Evolutionary conservation across 768 basidiomycete species (phyloP).

Genomic region (Asterophora lycoperdoides): DNA sequence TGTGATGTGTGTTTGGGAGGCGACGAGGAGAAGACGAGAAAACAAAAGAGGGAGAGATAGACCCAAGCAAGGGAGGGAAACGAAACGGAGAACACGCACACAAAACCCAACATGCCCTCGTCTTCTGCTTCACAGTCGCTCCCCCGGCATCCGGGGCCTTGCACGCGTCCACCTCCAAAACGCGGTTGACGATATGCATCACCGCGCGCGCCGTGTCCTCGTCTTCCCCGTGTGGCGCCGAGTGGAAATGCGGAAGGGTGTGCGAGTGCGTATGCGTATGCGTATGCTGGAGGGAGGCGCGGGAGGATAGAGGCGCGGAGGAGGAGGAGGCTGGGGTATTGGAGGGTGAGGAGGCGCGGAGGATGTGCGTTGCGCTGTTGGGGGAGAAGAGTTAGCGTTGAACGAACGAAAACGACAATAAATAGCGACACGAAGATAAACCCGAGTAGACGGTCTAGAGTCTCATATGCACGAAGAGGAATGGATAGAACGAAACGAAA

Average conservation of each 20-base stretch:
- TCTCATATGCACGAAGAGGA: too few relatives aligned
- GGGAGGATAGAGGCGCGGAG: too few relatives aligned
- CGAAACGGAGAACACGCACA: too few relatives aligned
- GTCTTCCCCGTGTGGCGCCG: constrained; percentile 26
- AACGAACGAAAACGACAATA: too few relatives aligned
- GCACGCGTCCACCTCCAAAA: constrained; percentile 26
- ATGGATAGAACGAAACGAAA: too few relatives aligned
- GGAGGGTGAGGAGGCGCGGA: constrained; percentile 45
- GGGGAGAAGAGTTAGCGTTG: neutral
- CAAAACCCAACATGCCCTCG: constrained; percentile 63
- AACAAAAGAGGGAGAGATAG: neutral
- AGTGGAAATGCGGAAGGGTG: neutral
- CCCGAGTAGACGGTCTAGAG: too few relatives aligned
- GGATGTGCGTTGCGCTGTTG: constrained; percentile 54
- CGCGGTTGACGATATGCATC: constrained; percentile 65
- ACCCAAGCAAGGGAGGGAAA: too few relatives aligned
- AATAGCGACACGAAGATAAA: too few relatives aligned
- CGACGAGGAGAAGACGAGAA: too few relatives aligned
- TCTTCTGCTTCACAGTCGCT: neutral
- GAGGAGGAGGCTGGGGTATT: neutral
- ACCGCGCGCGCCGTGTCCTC: constrained; percentile 50
- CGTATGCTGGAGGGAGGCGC: too few relatives aligned
- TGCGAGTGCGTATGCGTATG: neutral
- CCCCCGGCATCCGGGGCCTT: too few relatives aligned
- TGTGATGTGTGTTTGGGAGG: too few relatives aligned